Evolutionary conservation across 1,139 yeast genomes (phyloP).

Genomic region (Petasospora fabianii): DNA sequence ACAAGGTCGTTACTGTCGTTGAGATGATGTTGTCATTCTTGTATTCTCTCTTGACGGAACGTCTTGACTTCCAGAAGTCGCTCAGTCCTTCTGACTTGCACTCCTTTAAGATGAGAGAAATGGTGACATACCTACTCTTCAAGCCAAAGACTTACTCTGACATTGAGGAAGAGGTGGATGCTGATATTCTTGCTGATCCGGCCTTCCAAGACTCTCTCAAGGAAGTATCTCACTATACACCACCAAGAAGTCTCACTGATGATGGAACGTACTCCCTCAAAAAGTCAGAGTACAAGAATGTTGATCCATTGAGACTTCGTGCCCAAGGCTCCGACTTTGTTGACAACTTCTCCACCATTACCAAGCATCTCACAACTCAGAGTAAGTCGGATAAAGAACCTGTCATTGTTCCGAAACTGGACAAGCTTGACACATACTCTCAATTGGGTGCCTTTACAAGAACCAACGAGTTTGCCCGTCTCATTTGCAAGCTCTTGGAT

Average conservation of each 20-base stretch:
- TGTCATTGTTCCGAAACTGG: conserved; percentile 41
- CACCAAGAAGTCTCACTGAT: conserved; percentile 54
- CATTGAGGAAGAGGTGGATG: conserved; percentile 38
- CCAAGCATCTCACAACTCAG: conserved; percentile 33
- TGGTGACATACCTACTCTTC: conserved; percentile 46
- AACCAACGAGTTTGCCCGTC: conserved; percentile 49
- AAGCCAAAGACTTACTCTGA: conserved; percentile 53
- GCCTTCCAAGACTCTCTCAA: conserved; percentile 36
- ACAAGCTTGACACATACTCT: conserved; percentile 29
- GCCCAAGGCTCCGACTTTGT: conserved; percentile 36
- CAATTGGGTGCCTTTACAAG: conserved; percentile 51
- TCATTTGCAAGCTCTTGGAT: conserved; percentile 53
- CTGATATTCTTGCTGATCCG: conserved; percentile 34
- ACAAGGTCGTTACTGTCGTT: conserved; percentile 46
- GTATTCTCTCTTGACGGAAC: conserved; percentile 53
- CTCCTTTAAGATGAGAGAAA: conserved; percentile 31
- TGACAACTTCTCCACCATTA: conserved; percentile 38
- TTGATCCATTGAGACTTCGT: conserved; percentile 36
- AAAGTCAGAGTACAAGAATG: conserved; percentile 38
- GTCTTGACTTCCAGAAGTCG: conserved; percentile 42
- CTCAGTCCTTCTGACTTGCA: conserved; percentile 29
- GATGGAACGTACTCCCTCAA: conserved; percentile 54
- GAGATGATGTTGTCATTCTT: conserved; percentile 54
- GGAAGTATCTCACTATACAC: conserved; percentile 46
- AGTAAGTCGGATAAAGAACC: conserved; percentile 41